Evolutionary conservation across 2,329 filamentous ascomycete genomes (phyloP).

Genomic region (Colletotrichum trifolii): DNA sequence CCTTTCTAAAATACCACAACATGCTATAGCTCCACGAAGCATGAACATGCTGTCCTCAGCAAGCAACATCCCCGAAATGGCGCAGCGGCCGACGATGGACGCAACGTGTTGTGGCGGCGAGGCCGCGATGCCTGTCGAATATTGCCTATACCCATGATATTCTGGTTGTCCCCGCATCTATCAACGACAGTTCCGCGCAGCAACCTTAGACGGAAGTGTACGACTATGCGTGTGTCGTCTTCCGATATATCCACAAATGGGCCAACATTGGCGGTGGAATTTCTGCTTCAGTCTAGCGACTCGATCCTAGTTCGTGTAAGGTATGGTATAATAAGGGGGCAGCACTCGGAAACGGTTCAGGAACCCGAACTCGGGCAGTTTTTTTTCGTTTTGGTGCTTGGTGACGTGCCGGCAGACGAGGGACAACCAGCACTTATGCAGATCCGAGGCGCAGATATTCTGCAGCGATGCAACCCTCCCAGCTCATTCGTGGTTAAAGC

Average conservation of each 20-base stretch:
- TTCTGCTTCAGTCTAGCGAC: not conserved
- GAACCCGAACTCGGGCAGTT: not conserved
- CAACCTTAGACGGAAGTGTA: not conserved
- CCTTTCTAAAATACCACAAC: conserved; percentile 26
- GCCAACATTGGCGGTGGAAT: conserved; percentile 26
- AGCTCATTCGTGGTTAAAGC: too few relatives aligned
- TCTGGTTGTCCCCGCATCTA: conserved; percentile 8
- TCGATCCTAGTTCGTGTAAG: too few relatives aligned
- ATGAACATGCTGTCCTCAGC: conserved; percentile 16
- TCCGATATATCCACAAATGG: conserved; percentile 29
- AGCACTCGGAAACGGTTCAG: not conserved
- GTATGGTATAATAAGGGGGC: too few relatives aligned
- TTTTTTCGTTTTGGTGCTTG: too few relatives aligned
- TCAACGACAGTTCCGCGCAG: conserved; percentile 3
- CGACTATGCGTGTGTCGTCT: not conserved
- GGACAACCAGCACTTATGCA: not conserved
- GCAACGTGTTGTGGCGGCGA: not conserved
- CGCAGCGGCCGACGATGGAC: not conserved
- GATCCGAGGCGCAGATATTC: not conserved
- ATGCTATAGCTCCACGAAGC: not conserved
- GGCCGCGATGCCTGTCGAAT: not conserved
- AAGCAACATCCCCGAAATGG: conserved; percentile 29
- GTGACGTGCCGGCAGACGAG: too few relatives aligned
- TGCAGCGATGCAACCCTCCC: not conserved
- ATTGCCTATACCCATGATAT: conserved; percentile 12